Percentiles rank a stretch among this genome's conserved stretches.
phyloP scores from a whole-genome alignment of 176 grass and related monocot genomes.

The Alloteropsis semialata region DNA sequence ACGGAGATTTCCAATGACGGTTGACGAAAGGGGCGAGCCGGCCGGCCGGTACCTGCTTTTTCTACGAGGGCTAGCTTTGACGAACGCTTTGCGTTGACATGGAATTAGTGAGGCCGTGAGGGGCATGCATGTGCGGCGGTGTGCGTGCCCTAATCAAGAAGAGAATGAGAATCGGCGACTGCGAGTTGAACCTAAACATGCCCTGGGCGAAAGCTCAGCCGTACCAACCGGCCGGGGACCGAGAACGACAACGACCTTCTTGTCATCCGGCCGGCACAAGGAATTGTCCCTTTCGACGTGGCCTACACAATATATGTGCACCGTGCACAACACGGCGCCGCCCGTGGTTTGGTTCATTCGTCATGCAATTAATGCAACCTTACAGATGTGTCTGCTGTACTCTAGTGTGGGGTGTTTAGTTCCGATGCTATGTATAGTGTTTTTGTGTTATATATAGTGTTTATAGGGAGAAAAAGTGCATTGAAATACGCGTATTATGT shows the following conservation, averaged over 20 bases:
- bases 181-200: not conserved
- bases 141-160: not conserved
- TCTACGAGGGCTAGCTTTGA: not conserved
- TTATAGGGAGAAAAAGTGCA: too few species aligned
- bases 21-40: not conserved
- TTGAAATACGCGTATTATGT: too few species aligned
- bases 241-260: not conserved
- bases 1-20: not conserved
- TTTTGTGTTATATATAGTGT: too few species aligned
- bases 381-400: not conserved
- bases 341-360: not conserved
- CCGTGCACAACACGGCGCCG: slow-evolving; percentile 11
- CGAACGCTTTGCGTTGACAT: not conserved
- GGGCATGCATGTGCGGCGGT: not conserved
- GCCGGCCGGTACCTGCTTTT: not conserved
- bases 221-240: not conserved
- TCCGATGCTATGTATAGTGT: too few species aligned
- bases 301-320: not conserved
- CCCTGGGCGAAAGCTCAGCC: not conserved
- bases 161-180: not conserved
- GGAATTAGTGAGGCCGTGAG: not conserved
- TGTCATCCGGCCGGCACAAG: not conserved
- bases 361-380: not conserved
- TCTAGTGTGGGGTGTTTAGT: too few species aligned
- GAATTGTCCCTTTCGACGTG: not conserved